Base-by-base conservation (phyloP, 331 rosid species). In the Quercus tomentella region DNA sequence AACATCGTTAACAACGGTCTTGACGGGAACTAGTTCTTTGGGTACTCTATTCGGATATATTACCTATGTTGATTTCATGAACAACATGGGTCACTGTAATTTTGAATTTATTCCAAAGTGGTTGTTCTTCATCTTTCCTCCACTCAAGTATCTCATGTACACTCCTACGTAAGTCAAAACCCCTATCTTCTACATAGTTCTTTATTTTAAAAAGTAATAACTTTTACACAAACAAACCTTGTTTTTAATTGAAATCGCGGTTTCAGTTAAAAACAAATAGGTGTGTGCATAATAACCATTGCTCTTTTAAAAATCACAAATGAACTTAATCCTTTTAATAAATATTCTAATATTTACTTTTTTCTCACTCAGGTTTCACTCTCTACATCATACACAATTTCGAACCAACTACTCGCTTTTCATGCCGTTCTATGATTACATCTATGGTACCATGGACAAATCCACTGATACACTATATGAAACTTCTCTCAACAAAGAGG, bases 51-150 rank as follows among this genome's bases (percentile, higher is more conserved):
- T 73, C 14, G 89, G 82, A 14, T 94, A 91, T 56, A 28, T 90
- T 0, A 58, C 79, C 3, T 94, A 81, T 74, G 77, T 94, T 52
- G 97, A 94, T 26, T 89, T 94, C 81, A 92, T 94, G 97, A 94
- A 94, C 88, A 94, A 94, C 62, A 17, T 94, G 94, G 97, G 98
- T 12, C 98, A 94, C 51, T 94, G 97, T 83, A 94, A 94, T 76
- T 89, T 89, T 9, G 97, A 94, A 87, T 55, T 83, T 76, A 81
- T 92, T 80, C 97, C 98, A 12, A 81, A 66, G 21, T 11, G 78
- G 37, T 30, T 91, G 51, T 90, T 91, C 90, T 75, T 89, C 61
- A 7, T 81, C 49, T 82, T 89, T 26, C 97, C 98, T 9, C 89
- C 89, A 56, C 79, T 94, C 7, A 92, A 94, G 87, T 89, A 81